Evolutionary conservation across 1,284 basidiomycete genomes (phyloP), one percentile per base, ranked within the genome.

Genomic region (Pseudozyma thailandica): DNA sequence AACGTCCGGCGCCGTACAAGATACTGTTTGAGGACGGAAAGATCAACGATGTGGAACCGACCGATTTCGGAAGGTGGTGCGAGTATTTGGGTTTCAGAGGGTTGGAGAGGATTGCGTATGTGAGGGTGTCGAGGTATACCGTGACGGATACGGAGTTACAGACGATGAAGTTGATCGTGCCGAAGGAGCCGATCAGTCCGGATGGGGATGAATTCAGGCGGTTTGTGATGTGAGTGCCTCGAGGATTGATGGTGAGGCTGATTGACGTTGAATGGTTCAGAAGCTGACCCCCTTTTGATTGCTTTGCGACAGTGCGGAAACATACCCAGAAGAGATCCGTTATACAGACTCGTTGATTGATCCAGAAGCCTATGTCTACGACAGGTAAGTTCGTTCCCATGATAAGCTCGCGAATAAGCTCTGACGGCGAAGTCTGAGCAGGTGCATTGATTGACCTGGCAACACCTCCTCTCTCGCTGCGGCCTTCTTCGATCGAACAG

Each of bases 1-100:
- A 83, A 38, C 86, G 90, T 78, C 93, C 93, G 0, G 88, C 89
- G 33, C 93, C 93, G 3, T 97, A 97, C 80, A 87, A 91, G 56
- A 91, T 93, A 66, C 86, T 96, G 73, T 77, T 81, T 21, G 75
- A 80, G 35, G 79, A 84, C 31, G 83, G 84, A 7, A 55, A 61
- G 38, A 77, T 84, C 39, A 71, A 79, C 25, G 76, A 79, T 46
- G 72, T 74, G 38, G 92, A 94, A 71, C 56, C 68, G 16, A 55
- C 57, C 1, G 79, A 81, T 43, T 50, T 41, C 20, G 60, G 75
- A 23, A 51, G 79, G 18, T 81, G 80, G 80, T 81, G 80, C 70
- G 69, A 82, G 59, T 82, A 82, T 59, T 63, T 82, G 4, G 75
- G 75, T 26, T 80, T 76, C 74, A 52, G 80, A 26, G 77, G 69